phyloP scores from a whole-genome alignment of 345 rosid species.

The Sisymbrium irio region DNA sequence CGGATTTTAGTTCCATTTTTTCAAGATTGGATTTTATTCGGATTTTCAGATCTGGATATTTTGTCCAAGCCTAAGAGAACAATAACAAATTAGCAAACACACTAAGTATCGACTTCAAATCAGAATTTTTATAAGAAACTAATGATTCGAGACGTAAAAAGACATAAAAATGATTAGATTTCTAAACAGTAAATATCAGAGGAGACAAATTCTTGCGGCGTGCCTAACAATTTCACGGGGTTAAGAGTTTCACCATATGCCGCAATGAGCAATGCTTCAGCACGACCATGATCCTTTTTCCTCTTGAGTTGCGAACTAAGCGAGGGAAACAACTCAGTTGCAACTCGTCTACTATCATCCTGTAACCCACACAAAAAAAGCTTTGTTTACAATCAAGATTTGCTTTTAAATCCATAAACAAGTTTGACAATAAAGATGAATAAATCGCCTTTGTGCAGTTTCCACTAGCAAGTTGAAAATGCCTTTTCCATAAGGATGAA shows the following conservation, averaged over 20 bases:
- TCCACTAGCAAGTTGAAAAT: conserved; percentile 55
- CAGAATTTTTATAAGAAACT: neutral
- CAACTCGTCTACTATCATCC: conserved; percentile 87
- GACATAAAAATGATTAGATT: conserved; percentile 12
- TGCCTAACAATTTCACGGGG: conserved; percentile 34
- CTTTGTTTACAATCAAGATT: neutral
- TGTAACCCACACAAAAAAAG: conserved; percentile 20
- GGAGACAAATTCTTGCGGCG: conserved; percentile 13
- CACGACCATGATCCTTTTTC: conserved; percentile 93
- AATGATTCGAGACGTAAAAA: neutral
- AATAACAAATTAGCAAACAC: too few relatives aligned
- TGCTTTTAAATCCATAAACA: neutral
- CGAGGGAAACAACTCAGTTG: conserved; percentile 70
- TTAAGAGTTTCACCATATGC: conserved; percentile 65
- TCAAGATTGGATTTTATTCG: too few relatives aligned
- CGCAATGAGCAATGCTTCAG: conserved; percentile 86
- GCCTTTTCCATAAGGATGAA: conserved; percentile 70
- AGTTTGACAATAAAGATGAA: neutral
- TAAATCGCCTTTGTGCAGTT: conserved; percentile 50
- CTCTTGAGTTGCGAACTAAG: conserved; percentile 56
- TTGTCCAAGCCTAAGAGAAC: too few relatives aligned
- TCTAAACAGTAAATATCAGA: conserved; percentile 20
- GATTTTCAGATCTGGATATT: too few relatives aligned
- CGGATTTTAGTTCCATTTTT: too few relatives aligned
- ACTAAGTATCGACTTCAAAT: neutral